Conservation (phyloP, 305 asterid species). For the Solanum hybrid region DNA sequence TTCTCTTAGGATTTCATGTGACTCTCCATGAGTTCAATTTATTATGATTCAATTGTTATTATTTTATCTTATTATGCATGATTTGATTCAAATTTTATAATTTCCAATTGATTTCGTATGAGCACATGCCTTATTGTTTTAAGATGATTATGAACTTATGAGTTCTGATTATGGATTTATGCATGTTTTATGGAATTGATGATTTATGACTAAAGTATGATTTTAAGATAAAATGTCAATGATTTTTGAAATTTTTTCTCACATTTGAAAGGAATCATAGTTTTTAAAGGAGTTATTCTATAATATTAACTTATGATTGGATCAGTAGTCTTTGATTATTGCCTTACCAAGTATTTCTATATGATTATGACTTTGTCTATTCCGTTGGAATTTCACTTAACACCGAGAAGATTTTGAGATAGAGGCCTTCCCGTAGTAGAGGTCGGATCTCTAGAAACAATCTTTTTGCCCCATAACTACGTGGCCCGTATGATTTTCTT, state of each 20-base stretch:
- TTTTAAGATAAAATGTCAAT: not conserved
- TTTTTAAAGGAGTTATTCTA: not conserved
- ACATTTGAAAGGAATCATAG: not conserved
- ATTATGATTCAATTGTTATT: not conserved
- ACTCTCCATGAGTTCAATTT: not conserved
- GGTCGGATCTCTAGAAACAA: not conserved
- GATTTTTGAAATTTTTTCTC: not conserved
- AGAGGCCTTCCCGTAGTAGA: not conserved
- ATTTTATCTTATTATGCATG: not conserved
- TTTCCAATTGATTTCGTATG: not conserved
- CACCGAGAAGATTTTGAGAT: not conserved
- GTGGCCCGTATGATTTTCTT: not conserved
- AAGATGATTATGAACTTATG: not conserved
- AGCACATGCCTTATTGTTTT: not conserved
- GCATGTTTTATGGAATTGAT: not conserved
- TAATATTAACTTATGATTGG: not conserved
- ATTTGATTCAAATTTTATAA: not conserved
- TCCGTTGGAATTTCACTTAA: not conserved
- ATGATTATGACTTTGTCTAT: not conserved
- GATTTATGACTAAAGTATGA: not conserved
- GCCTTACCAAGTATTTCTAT: not conserved
- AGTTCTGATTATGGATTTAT: not conserved
- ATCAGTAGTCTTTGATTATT: not conserved
- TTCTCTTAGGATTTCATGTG: not conserved
- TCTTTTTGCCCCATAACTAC: not conserved